These are phyloP conservation scores for Talaromyces verruculosus DNA, from an alignment of 2,329 filamentous ascomycete species.

Conservation along the genomic window DNA sequence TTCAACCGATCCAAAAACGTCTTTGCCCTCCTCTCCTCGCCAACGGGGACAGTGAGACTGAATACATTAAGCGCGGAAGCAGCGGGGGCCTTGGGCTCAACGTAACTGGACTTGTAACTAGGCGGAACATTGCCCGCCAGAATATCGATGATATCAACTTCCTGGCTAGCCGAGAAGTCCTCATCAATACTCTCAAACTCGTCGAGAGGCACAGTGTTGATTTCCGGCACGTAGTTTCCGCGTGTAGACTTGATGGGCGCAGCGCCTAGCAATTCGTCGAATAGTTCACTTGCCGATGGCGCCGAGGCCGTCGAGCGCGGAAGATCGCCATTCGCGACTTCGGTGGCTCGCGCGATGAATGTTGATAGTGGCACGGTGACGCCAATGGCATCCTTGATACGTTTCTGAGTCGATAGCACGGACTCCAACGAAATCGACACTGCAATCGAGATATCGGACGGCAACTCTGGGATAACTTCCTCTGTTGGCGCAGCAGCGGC, in stretches of 20 bases:
- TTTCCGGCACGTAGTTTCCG: conserved; percentile 70
- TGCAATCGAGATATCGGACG: conserved; percentile 52
- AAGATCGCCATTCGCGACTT: conserved; percentile 83
- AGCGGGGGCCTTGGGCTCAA: conserved; percentile 26
- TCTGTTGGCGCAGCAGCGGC: conserved; percentile 29
- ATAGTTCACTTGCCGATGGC: conserved; percentile 77
- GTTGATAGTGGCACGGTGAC: conserved; percentile 80
- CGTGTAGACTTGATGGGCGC: conserved; percentile 46
- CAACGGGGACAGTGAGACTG: conserved; percentile 72
- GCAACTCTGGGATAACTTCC: conserved; percentile 30
- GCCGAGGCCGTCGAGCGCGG: conserved; percentile 65
- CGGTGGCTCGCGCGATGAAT: conserved; percentile 80
- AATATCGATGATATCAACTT: conserved; percentile 89
- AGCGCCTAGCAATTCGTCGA: conserved; percentile 78
- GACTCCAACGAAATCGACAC: conserved; percentile 75
- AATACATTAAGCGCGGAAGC: conserved; percentile 67
- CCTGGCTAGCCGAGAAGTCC: conserved; percentile 35
- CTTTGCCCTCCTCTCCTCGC: conserved; percentile 77
- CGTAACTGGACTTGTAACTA: conserved; percentile 23
- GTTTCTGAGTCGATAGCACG: conserved; percentile 77
- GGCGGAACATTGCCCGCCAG: conserved; percentile 54
- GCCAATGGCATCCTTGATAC: conserved; percentile 73
- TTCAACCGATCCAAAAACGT: conserved; percentile 86
- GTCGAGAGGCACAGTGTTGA: conserved; percentile 56
- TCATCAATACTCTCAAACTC: conserved; percentile 21